Base-by-base conservation (phyloP, 2,329 filamentous ascomycete genomes). In the Alternaria brassicicola region DNA sequence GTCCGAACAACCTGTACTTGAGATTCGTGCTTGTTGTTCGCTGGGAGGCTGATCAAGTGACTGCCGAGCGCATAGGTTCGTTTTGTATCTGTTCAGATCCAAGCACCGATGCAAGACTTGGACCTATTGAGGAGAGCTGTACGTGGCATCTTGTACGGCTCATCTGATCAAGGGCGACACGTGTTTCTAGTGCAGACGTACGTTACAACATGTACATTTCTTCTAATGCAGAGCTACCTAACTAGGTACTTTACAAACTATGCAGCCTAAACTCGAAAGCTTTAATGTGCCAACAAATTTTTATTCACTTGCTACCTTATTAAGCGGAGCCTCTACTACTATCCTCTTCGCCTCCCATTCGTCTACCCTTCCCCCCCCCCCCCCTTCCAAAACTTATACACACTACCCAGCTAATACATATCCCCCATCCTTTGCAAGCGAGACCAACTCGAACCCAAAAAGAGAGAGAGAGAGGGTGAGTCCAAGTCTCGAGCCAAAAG, bases 361-460 rank as follows among this genome's bases (percentile, higher is more conserved):
- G n/a, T n/a, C n/a, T n/a, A n/a, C n/a, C n/a, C n/a, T n/a, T n/a
- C n/a, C n/a, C n/a, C n/a, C n/a, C n/a, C n/a, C n/a, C n/a, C n/a
- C n/a, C n/a, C n/a, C n/a, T n/a, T n/a, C n/a, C n/a, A n/a, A n/a
- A n/a, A n/a, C n/a, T n/a, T n/a, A n/a, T n/a, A n/a, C n/a, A n/a
- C n/a, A n/a, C n/a, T 19, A 17, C 33, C 5, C 33, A 35, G 17
- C 35, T 3, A 36, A 7, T 3, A 9, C n/a, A 36, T 15, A 19
- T 35, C 35, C 35, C n/a, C 17, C 7, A 3, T 46, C 1, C 28
- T n/a, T n/a, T n/a, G n/a, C n/a, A n/a, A 33, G 55, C 52, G 57
- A 63, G 48, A 46, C 61, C 57, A 63, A 63, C 61, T 63, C 61
- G 3, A 63, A 58, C 54, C 57, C 42, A 17, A 7, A 38, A 4